Percentiles rank a stretch among this genome's conserved stretches.
Conservation (phyloP, 1,284 basidiomycete genomes). For the Erythrobasidium hasegawianum region DNA sequence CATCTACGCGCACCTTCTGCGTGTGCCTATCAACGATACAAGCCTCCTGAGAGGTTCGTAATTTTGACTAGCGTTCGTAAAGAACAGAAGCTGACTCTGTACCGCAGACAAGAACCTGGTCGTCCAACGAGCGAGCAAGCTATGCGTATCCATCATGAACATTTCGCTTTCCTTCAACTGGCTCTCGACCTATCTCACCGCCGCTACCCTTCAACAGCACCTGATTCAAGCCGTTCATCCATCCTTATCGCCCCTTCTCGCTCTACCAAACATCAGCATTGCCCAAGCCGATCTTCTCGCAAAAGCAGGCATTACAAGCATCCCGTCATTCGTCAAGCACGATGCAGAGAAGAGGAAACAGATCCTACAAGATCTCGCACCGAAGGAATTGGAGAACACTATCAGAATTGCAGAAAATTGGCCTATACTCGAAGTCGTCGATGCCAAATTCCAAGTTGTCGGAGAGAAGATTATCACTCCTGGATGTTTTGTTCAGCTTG, state of each 20-base stretch:
- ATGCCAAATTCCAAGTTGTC: conserved; percentile 84
- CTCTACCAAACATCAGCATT: conserved; percentile 66
- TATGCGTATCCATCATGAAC: conserved; percentile 71
- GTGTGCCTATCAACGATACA: conserved; percentile 61
- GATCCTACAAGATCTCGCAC: conserved; percentile 59
- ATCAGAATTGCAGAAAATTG: conserved; percentile 69
- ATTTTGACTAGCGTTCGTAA: too few species aligned
- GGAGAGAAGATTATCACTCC: conserved; percentile 86
- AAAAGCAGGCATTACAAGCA: conserved; percentile 16
- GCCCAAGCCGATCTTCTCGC: conserved; percentile 28
- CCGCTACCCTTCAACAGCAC: conserved; percentile 79
- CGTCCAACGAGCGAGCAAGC: conserved; percentile 47
- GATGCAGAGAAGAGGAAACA: conserved; percentile 52
- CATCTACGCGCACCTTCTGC: conserved; percentile 80
- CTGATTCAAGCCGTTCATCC: conserved; percentile 80
- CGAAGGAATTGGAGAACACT: conserved; percentile 54
- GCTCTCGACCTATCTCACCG: conserved; percentile 71
- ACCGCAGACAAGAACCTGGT: conserved; percentile 42
- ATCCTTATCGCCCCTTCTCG: conserved; percentile 57
- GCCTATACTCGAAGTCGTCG: conserved; percentile 76
- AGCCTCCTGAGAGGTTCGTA: conserved; percentile 62
- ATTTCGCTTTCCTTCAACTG: conserved; percentile 84
- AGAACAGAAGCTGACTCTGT: background rate
- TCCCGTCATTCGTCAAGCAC: conserved; percentile 37
- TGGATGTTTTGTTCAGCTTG: conserved; percentile 80